Conservation (phyloP, 2,329 filamentous ascomycete genomes). For the Xylariaceae sp. region DNA sequence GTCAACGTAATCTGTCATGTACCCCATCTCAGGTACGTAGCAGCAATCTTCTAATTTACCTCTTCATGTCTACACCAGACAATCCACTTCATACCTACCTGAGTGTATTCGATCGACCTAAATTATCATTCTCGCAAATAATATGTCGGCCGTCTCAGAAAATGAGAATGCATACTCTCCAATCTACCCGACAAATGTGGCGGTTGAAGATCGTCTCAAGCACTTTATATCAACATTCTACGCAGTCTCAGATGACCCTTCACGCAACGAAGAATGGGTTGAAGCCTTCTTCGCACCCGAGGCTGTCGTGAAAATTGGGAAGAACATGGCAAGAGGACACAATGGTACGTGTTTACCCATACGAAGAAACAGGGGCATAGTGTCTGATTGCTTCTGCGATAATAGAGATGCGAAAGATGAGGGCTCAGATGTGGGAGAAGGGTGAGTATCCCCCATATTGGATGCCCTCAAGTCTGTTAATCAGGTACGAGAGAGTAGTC, state of each 20-base stretch:
- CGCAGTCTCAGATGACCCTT: constrained; percentile 39
- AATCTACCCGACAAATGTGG: constrained; percentile 24
- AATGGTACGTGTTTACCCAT: constrained; percentile 30
- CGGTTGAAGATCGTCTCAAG: constrained; percentile 21
- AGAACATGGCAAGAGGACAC: constrained; percentile 34
- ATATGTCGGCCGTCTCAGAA: too few species aligned
- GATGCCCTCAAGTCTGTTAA: neutral
- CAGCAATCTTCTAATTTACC: too few species aligned
- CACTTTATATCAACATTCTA: constrained; percentile 43
- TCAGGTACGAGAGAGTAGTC: constrained; percentile 39
- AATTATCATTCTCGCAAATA: too few species aligned
- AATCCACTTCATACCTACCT: too few species aligned
- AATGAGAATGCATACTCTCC: constrained; percentile 22
- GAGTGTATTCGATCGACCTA: too few species aligned
- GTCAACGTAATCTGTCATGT: too few species aligned
- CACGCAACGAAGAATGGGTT: constrained; percentile 42
- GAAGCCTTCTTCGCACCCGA: constrained; percentile 39
- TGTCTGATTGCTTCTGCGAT: neutral
- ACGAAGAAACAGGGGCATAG: neutral
- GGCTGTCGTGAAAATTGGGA: constrained; percentile 41
- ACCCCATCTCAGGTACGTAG: too few species aligned
- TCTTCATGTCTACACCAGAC: too few species aligned
- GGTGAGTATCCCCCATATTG: constrained; percentile 5
- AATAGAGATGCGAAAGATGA: constrained; percentile 40
- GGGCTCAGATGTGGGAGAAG: constrained; percentile 33